phyloP scores from a whole-genome alignment of 345 rosid species.

The Nephelium lappaceum region DNA sequence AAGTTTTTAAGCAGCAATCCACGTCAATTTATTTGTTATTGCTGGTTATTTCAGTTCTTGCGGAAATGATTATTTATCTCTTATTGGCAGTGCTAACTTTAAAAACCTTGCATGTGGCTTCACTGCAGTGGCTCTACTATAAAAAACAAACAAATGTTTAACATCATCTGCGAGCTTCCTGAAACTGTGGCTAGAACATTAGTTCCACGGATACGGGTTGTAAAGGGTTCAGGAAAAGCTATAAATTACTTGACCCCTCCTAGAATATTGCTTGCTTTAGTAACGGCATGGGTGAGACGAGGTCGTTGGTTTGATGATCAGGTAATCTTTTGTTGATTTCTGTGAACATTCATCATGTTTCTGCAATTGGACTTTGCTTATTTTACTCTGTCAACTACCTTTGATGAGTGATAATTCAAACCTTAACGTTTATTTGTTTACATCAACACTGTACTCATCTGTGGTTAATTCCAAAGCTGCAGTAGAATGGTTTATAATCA shows the following conservation, averaged over 20 bases:
- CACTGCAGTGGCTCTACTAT: slow-evolving; percentile 75
- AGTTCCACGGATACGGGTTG: slow-evolving; percentile 88
- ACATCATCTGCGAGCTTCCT: slow-evolving; percentile 91
- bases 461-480: too few relatives aligned
- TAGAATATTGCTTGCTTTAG: slow-evolving; percentile 83
- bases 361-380: neutral
- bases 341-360: neutral
- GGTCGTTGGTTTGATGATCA: slow-evolving; percentile 98
- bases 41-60: neutral
- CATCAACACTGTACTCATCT: neutral
- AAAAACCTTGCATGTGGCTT: neutral
- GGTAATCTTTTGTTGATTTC: slow-evolving; percentile 40
- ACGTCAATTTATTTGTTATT: neutral
- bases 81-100: neutral
- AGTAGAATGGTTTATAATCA: too few relatives aligned
- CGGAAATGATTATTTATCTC: neutral
- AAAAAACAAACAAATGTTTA: slow-evolving; percentile 84
- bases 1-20: neutral
- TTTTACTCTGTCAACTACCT: neutral
- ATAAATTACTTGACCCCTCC: slow-evolving; percentile 89
- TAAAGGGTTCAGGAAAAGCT: slow-evolving; percentile 82
- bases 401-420: neutral
- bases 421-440: neutral
- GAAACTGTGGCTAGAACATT: slow-evolving; percentile 94
- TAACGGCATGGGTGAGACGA: slow-evolving; percentile 87